A percentile compares a stretch with the other conserved stretches of the same genome.
Conservation (phyloP, 768 basidiomycete species). For the Termitomyces titanicus region DNA sequence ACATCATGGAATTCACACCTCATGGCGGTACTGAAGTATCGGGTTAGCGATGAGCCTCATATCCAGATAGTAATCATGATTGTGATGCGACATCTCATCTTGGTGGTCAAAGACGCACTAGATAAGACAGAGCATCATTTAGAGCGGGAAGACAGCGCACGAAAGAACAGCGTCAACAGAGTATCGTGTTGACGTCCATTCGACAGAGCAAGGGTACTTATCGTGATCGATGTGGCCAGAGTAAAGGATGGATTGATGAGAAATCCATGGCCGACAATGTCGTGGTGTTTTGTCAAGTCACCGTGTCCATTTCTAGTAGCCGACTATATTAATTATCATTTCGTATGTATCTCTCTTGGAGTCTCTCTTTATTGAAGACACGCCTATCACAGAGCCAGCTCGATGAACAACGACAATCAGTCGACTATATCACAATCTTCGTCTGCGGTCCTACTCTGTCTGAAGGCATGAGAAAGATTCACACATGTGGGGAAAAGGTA, state of each 20-base stretch:
- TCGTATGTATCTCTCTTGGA: neutral
- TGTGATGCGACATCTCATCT: neutral
- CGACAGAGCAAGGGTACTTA: too few species aligned
- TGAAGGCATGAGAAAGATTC: neutral
- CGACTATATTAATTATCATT: neutral
- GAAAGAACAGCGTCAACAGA: neutral
- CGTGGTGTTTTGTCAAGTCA: slow-evolving; percentile 17
- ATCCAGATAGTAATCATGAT: neutral
- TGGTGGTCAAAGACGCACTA: neutral
- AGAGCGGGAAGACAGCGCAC: neutral
- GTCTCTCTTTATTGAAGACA: neutral
- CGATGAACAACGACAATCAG: neutral
- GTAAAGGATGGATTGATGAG: too few species aligned
- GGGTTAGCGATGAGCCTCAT: neutral
- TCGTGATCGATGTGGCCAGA: too few species aligned
- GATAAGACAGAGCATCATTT: neutral
- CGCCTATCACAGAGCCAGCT: neutral
- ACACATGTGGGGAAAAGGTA: neutral
- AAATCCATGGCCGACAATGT: slow-evolving; percentile 1
- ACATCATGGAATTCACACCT: neutral
- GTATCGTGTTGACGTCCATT: neutral
- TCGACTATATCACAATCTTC: neutral
- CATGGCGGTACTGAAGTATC: neutral
- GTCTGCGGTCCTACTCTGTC: neutral
- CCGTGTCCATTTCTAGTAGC: slow-evolving; percentile 12